Evolutionary conservation across 306 rosid genomes (phyloP).

Genomic region (Prunus armeniaca): DNA sequence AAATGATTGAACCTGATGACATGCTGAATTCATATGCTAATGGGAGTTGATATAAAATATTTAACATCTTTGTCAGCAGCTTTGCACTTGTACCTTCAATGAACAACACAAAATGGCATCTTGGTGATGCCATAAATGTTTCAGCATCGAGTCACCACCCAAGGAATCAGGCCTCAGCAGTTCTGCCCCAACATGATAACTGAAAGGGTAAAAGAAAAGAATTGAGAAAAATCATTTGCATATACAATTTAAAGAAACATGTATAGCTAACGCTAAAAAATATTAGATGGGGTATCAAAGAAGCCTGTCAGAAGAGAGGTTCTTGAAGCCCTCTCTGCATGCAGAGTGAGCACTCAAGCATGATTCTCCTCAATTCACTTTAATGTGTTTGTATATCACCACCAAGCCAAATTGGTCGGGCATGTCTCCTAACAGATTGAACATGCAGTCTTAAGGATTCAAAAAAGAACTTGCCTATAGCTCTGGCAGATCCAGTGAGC

Average conservation of each 20-base stretch:
- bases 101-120: slow-evolving; percentile 96
- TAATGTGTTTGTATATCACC: neutral
- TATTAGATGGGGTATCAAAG: no score
- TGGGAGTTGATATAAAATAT: neutral
- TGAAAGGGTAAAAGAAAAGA: slow-evolving; percentile 12
- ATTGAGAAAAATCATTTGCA: neutral
- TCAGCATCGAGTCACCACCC: slow-evolving; percentile 59
- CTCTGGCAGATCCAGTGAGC: slow-evolving; percentile 95
- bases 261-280: neutral
- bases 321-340: neutral
- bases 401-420: neutral
- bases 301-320: neutral
- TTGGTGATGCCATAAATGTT: slow-evolving; percentile 84
- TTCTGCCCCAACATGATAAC: slow-evolving; percentile 69
- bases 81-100: slow-evolving; percentile 44
- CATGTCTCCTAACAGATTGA: neutral
- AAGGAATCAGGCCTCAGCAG: slow-evolving; percentile 60
- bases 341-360: neutral
- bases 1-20: neutral
- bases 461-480: slow-evolving; percentile 52
- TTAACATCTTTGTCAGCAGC: neutral
- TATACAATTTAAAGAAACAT: neutral
- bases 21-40: neutral
- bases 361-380: no score
- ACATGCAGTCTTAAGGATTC: neutral